Conservation (phyloP, 352 stramenopile species). For the Globisporangium solare region DNA sequence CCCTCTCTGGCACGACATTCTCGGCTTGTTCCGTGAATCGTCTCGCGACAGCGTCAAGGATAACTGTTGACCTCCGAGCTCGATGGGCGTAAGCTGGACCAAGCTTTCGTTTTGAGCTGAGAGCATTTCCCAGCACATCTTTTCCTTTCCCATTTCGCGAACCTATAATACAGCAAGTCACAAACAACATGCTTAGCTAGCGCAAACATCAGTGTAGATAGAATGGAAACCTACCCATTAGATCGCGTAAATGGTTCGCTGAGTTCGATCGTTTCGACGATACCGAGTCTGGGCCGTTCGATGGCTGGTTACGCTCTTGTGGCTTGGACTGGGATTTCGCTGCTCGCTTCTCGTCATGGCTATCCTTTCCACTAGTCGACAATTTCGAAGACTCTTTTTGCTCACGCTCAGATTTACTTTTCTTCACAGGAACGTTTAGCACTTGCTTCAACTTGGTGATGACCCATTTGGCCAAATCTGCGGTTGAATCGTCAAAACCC, state of each 20-base stretch:
- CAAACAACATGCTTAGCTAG: conserved; percentile 8
- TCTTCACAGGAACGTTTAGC: conserved; percentile 15
- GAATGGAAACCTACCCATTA: conserved; percentile 37
- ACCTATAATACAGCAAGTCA: conserved; percentile 13
- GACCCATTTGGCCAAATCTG: conserved; percentile 43
- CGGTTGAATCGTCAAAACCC: conserved; percentile 22
- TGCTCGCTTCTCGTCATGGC: conserved; percentile 2
- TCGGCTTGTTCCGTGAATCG: conserved; percentile 18
- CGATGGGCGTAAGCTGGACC: conserved; percentile 36
- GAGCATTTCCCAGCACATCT: conserved; percentile 35
- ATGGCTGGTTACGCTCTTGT: conserved; percentile 3
- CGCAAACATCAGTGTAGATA: not conserved
- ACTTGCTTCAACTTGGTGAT: conserved; percentile 54
- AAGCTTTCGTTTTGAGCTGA: conserved; percentile 22
- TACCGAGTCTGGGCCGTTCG: conserved; percentile 12
- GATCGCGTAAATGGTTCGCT: conserved; percentile 41
- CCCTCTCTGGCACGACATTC: conserved; percentile 2
- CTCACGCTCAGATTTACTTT: conserved; percentile 7
- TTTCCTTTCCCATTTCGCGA: conserved; percentile 23
- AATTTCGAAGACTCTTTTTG: conserved; percentile 7
- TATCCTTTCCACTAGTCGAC: not conserved
- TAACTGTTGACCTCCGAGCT: conserved; percentile 42
- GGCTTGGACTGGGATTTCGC: conserved; percentile 12
- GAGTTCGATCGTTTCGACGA: conserved; percentile 44
- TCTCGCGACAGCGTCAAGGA: conserved; percentile 37